These are phyloP conservation scores for Tilletia caries DNA, from an alignment of 1,284 basidiomycete species.

Conservation along the genomic window DNA sequence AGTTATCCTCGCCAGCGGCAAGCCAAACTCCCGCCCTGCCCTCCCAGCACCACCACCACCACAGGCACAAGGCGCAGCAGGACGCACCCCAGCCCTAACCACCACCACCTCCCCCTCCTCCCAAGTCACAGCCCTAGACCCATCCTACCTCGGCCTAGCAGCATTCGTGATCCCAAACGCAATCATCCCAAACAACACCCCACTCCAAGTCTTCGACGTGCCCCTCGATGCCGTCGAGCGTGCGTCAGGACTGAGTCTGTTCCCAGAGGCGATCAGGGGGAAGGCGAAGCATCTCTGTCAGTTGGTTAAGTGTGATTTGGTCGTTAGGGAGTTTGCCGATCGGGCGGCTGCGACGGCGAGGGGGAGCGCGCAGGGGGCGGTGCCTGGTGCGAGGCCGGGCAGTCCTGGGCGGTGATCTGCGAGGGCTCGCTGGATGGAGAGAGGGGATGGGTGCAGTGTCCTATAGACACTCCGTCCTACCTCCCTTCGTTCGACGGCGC, in stretches of 20 bases:
- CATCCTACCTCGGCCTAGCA: conserved; percentile 26
- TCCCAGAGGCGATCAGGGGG: conserved; percentile 77
- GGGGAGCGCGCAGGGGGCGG: not conserved
- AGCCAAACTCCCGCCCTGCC: conserved; percentile 33
- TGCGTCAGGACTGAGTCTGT: conserved; percentile 81
- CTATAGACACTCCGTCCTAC: no score
- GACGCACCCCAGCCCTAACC: not conserved
- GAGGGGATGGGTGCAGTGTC: no score
- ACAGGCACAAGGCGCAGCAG: conserved; percentile 2
- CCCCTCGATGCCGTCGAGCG: conserved; percentile 81
- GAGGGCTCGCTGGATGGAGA: no score
- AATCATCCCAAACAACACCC: conserved; percentile 46
- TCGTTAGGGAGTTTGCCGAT: conserved; percentile 44
- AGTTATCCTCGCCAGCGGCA: conserved; percentile 68
- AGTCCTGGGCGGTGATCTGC: not conserved
- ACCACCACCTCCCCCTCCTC: not conserved
- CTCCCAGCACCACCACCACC: conserved; percentile 59
- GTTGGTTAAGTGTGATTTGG: conserved; percentile 41
- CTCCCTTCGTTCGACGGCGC: no score
- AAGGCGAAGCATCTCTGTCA: conserved; percentile 80
- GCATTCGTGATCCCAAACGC: conserved; percentile 53
- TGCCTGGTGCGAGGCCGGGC: not conserved
- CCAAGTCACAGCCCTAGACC: not conserved
- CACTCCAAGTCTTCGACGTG: conserved; percentile 42
- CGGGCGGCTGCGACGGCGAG: not conserved